Evolutionary conservation across 179 eudicot species (phyloP).

Genomic region (Beta lomatogona): DNA sequence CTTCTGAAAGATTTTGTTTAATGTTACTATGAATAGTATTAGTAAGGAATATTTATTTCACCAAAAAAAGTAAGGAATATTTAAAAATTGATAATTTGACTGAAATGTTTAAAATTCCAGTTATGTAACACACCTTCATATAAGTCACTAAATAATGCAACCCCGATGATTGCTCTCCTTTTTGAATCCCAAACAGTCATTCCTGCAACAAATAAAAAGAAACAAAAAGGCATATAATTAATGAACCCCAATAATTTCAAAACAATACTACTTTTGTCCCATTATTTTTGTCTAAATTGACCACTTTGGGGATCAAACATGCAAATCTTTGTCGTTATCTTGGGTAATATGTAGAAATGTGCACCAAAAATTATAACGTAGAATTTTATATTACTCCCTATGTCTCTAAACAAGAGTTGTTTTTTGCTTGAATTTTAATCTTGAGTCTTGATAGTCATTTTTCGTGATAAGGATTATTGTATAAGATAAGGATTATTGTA

Average conservation of each 20-base stretch:
- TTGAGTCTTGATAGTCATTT: no score
- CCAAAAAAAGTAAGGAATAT: not conserved
- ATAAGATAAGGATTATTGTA: no score
- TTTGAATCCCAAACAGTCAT: not conserved
- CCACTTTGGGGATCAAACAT: not conserved
- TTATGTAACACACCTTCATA: not conserved
- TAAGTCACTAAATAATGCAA: conserved; percentile 1
- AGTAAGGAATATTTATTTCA: no score
- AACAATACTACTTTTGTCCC: not conserved
- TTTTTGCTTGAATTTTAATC: no score
- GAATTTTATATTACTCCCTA: no score
- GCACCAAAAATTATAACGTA: not conserved
- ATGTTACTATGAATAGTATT: conserved; percentile 13
- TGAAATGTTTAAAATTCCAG: not conserved
- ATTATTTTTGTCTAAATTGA: not conserved
- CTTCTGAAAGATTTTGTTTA: not conserved
- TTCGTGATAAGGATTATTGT: no score
- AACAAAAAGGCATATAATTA: not conserved
- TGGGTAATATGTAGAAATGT: not conserved
- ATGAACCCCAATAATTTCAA: not conserved
- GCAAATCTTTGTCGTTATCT: not conserved
- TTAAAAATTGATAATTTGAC: not conserved
- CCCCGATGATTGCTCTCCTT: not conserved
- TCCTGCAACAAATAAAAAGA: not conserved
- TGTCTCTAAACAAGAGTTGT: no score